These are phyloP conservation scores for Sphagnum tenellum DNA, from an alignment of 225 moss, liverwort and hornwort species.

Conservation along the genomic window DNA sequence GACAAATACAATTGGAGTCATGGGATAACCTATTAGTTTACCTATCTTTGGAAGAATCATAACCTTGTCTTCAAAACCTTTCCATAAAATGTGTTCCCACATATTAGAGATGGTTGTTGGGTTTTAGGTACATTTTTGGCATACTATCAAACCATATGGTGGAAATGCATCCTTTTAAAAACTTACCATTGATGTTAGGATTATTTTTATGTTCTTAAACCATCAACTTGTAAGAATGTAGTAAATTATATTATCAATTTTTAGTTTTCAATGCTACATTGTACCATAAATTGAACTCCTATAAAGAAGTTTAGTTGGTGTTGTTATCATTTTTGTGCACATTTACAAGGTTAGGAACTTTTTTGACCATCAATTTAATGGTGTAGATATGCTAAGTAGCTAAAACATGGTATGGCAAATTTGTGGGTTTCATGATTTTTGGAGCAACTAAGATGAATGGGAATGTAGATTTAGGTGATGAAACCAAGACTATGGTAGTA, in stretches of 20 bases:
- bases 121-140: slow-evolving; percentile 52
- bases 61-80: slow-evolving; percentile 49
- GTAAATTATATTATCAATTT: too few species aligned
- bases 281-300: too few species aligned
- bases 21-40: slow-evolving; percentile 52
- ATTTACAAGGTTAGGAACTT: too few species aligned
- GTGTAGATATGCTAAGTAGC: slow-evolving; percentile 88
- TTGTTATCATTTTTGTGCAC: too few species aligned
- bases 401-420: slow-evolving; percentile 98
- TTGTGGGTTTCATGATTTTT: slow-evolving; percentile 90
- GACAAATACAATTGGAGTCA: slow-evolving; percentile 45
- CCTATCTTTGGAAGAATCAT: slow-evolving; percentile 51
- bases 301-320: too few species aligned
- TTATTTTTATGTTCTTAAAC: too few species aligned
- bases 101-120: slow-evolving; percentile 86
- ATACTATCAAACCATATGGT: too few species aligned
- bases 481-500: slow-evolving; percentile 88
- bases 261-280: too few species aligned
- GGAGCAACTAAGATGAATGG: slow-evolving; percentile 94
- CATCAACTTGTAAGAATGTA: too few species aligned
- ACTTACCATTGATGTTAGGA: too few species aligned
- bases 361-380: too few species aligned
- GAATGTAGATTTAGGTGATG: slow-evolving; percentile 76
- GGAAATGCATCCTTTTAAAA: too few species aligned
- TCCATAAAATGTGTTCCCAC: slow-evolving; percentile 89